Base-by-base conservation (phyloP, 257 asterid species). In the Solanum chiquidenum region DNA sequence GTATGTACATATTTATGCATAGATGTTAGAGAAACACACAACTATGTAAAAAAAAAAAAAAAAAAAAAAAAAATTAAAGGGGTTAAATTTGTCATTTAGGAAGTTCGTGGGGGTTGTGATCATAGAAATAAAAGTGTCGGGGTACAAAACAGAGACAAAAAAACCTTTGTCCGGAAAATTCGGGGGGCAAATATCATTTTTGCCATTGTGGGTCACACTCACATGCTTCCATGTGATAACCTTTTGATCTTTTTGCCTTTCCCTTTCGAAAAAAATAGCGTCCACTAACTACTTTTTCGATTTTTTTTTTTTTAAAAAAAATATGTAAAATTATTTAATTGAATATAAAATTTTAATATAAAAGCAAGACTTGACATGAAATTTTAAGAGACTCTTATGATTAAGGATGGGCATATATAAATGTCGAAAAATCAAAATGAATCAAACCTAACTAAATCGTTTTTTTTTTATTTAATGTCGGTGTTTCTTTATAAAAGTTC, bases 161-260 rank as follows among this genome's bases (percentile, higher is more conserved):
- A 89, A 92, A 91, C 93, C 91, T 86, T 55, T 84, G 89, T 90
- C 98, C 96, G 92, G 90, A 58, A 92, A 91, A 77, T 83, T 90
- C 90, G 96, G 96, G 93, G 89, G 91, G 90, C 92, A 71, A 71
- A 84, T 93, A 91, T 93, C 94, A 89, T 88, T 91, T 91, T 89
- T 71, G 89, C 87, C 87, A 80, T 49, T 86, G 93, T 92, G 94
- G 95, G 94, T 75, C 96, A 89, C 88, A 92, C 93, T 86, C 95
- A 94, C 96, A 92, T 94, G 98, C 94, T 60, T 86, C 94, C 96
- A 94, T 93, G 95, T 94, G 98, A 90, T 38, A 86, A 86, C 62
- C 38, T 46, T 84, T 84, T 60, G 35, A 14, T 13, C 13, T 12
- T 46, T 77, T 77, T 2, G 6, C 84, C 20, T 62, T 31, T 33